These are phyloP conservation scores for Tillandsia fasciculata DNA, from an alignment of 176 grass and related monocot genomes.

Conservation along the genomic window DNA sequence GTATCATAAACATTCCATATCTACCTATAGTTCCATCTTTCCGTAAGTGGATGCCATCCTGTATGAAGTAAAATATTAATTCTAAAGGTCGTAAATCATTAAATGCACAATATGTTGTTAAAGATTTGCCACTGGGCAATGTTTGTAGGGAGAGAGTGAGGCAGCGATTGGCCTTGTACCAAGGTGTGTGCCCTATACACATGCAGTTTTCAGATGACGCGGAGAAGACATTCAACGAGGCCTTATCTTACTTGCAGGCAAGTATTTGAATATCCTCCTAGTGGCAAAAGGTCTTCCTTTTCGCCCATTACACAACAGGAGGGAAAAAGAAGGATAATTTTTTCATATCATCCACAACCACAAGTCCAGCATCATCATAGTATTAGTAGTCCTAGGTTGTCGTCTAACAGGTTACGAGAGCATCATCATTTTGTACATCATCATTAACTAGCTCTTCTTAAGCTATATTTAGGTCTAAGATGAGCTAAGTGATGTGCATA, in stretches of 20 bases:
- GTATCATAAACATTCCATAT: conserved; percentile 8
- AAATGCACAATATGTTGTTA: not conserved
- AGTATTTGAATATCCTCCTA: conserved; percentile 12
- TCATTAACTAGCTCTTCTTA: too few relatives aligned
- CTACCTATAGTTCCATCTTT: not conserved
- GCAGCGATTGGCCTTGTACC: conserved; percentile 88
- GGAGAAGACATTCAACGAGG: conserved; percentile 69
- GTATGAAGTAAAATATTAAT: not conserved
- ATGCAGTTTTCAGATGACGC: conserved; percentile 80
- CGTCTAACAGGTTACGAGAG: too few relatives aligned
- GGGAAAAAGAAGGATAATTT: too few relatives aligned
- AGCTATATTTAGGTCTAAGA: too few relatives aligned
- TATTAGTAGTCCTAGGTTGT: too few relatives aligned
- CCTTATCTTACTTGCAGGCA: conserved; percentile 89
- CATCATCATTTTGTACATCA: too few relatives aligned
- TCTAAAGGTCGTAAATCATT: not conserved
- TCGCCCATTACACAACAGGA: too few relatives aligned
- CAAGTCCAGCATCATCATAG: too few relatives aligned
- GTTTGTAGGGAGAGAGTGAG: conserved; percentile 79
- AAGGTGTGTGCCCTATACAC: conserved; percentile 77
- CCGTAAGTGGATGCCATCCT: not conserved
- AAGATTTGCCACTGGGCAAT: not conserved
- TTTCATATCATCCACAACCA: too few relatives aligned
- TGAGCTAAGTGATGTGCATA: not conserved
- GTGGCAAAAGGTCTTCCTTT: too few relatives aligned